Evolutionary conservation across 2,329 filamentous ascomycete species (phyloP), one percentile per base, ranked within the genome.

Genomic region (Sporothrix euskadiensis): DNA sequence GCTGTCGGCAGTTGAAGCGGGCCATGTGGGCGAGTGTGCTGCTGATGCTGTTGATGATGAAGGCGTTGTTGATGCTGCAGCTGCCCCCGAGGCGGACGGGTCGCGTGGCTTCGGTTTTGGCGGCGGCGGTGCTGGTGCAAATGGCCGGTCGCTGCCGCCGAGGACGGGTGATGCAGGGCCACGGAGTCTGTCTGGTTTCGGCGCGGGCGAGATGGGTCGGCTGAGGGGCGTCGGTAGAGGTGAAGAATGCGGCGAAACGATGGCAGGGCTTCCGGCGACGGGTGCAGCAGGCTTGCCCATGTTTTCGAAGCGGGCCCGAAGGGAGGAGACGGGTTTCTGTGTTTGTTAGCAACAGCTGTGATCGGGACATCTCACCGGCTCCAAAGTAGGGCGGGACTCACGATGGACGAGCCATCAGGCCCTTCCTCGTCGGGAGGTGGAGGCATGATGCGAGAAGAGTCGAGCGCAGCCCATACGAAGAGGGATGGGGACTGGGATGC

Each of bases 271-370:
- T 14, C 74, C 81, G 74, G 84, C 81, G 73, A 83, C 83, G 71
- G 81, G 76, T 79, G 84, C 81, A 72, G 83, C 83, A 71, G 81
- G 76, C 79, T 85, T 88, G 76, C 87, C 85, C 84, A 95, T 89
- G 79, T 91, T 93, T 84, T 96, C 93, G 81, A 95, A 96, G 78
- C 92, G 90, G 76, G 92, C 93, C 75, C 91, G 88, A 75, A 96
- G 85, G 70, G 92, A 94, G 70, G 93, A 96, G 69, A 96, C 92
- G 35, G 93, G 92, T 84, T 90, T 93, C 91, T 94, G 76, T 39
- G 39, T 10, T 14, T 22, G 57, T 68, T 32, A 71, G 26, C n/a
- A 22, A 12, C 54, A 56, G 16, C 52, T 26, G 35, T 9, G 0
- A 35, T 35, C 75, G 5, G 10, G 4, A 30, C 89, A 81, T 4